Percentiles rank a stretch among this genome's conserved stretches.
These are phyloP conservation scores for Triadica sebifera DNA, from an alignment of 345 rosid species.

Conservation along the genomic window DNA sequence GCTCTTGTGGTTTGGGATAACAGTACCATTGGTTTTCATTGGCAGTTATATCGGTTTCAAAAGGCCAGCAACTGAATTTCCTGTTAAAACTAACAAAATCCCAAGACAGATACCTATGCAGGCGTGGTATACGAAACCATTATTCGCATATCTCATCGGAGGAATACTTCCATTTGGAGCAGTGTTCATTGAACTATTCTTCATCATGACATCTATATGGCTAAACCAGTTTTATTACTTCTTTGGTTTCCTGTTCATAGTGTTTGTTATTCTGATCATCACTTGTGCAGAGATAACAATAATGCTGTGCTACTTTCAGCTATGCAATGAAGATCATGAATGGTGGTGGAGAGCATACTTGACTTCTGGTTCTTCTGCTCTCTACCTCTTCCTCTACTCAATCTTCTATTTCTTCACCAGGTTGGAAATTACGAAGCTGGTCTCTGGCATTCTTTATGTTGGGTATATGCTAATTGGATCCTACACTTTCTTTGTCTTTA, in stretches of 20 bases:
- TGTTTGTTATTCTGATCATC: conserved; percentile 37
- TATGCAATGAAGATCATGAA: conserved; percentile 44
- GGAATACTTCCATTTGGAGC: conserved; percentile 50
- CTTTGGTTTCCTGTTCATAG: conserved; percentile 45
- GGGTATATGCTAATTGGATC: conserved; percentile 44
- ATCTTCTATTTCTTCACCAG: conserved; percentile 43
- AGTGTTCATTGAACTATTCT: conserved; percentile 43
- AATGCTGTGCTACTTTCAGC: conserved; percentile 45
- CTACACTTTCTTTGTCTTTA: conserved; percentile 39
- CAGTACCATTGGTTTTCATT: conserved; percentile 45
- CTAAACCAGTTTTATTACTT: conserved; percentile 52
- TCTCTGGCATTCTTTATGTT: conserved; percentile 37
- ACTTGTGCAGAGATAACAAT: conserved; percentile 44
- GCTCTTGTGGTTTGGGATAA: conserved; percentile 46
- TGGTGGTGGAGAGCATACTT: conserved; percentile 51
- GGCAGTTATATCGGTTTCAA: conserved; percentile 39
- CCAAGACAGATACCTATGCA: conserved; percentile 46
- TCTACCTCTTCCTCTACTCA: conserved; percentile 42
- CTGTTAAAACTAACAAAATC: conserved; percentile 43
- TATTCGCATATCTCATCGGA: conserved; percentile 36
- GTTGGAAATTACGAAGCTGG: conserved; percentile 41
- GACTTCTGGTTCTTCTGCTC: conserved; percentile 43
- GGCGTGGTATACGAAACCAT: conserved; percentile 42
- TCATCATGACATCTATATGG: conserved; percentile 46
- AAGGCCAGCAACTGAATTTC: conserved; percentile 41